Conservation (phyloP, 768 basidiomycete species). For the Paxillus ammoniavirescens region DNA sequence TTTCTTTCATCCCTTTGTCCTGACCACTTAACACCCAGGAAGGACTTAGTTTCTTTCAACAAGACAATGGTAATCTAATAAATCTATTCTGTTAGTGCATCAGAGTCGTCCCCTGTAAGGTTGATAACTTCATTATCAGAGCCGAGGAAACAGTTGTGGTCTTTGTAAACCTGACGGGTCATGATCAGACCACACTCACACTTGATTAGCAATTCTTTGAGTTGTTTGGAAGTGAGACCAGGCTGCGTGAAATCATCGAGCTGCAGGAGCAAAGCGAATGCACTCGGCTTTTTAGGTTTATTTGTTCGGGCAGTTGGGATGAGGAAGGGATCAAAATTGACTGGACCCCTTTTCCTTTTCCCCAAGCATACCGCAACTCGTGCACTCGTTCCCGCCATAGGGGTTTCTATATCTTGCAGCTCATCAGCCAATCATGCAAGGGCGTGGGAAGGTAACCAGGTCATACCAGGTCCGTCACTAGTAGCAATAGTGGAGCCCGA, state of each 20-base stretch:
- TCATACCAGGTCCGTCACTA: too few relatives aligned
- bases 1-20: too few relatives aligned
- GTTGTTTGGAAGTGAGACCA: not conserved
- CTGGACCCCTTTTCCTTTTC: not conserved
- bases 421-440: not conserved
- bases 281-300: not conserved
- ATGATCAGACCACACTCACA: not conserved
- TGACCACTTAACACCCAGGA: too few relatives aligned
- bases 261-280: not conserved
- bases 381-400: not conserved
- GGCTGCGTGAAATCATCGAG: not conserved
- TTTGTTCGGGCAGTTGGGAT: not conserved
- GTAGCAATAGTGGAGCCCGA: not conserved
- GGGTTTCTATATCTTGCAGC: not conserved
- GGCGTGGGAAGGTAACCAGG: too few relatives aligned
- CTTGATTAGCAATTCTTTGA: not conserved
- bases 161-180: not conserved
- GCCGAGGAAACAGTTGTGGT: not conserved
- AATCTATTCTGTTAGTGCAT: not conserved
- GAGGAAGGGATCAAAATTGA: not conserved
- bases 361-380: not conserved
- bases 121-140: not conserved
- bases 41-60: too few relatives aligned
- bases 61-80: too few relatives aligned
- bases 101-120: not conserved